phyloP scores from a whole-genome alignment of 192 early-diverging fungal genomes.

The Backusella parvicylindrica region DNA sequence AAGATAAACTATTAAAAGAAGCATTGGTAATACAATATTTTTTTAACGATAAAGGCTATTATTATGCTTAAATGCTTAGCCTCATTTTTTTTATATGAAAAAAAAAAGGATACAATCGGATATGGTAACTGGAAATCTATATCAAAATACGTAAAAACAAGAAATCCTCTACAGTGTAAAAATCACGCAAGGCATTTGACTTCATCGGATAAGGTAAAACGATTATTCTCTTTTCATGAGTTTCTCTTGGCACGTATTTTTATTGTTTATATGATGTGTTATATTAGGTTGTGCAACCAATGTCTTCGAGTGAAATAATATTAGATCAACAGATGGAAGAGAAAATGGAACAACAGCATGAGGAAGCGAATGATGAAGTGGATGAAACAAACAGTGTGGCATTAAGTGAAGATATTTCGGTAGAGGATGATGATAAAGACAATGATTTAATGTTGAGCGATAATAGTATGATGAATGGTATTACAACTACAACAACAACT shows the following conservation, averaged over 20 bases:
- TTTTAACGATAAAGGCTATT: not conserved
- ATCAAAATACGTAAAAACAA: conserved; percentile 44
- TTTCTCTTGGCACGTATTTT: not conserved
- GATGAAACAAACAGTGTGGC: not conserved
- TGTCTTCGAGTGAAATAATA: not conserved
- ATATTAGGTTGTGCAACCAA: not conserved
- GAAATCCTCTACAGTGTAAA: conserved; percentile 59
- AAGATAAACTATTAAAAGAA: conserved; percentile 50
- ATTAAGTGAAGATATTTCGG: not conserved
- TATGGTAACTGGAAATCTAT: conserved; percentile 58
- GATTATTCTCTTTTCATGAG: not conserved
- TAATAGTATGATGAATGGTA: no score
- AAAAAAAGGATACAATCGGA: conserved; percentile 38
- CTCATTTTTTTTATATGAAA: not conserved
- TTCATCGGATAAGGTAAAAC: conserved; percentile 37
- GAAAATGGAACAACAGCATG: not conserved
- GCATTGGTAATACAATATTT: conserved; percentile 40
- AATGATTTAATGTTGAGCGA: not conserved
- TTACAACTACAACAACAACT: not conserved
- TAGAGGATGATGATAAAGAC: conserved; percentile 13
- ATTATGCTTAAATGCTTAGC: not conserved
- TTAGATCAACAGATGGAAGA: not conserved
- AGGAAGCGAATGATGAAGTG: not conserved
- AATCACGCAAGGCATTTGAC: conserved; percentile 58
- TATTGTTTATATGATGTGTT: not conserved